phyloP scores from a whole-genome alignment of 169 alveolate genomes.

The Cryptosporidium tyzzeri region DNA sequence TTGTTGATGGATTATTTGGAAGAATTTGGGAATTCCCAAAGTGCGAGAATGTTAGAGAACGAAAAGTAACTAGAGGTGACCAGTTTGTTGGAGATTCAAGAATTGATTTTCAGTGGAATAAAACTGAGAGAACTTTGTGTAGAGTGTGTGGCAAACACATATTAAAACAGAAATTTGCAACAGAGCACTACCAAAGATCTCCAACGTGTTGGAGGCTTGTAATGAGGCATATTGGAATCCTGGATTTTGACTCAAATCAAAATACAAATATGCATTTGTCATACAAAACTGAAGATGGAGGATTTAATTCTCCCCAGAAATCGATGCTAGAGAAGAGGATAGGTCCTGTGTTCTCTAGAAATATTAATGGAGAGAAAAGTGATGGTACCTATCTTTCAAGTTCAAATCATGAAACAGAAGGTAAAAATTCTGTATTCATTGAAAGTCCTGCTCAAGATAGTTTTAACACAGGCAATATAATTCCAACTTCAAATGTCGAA shows the following conservation, averaged over 20 bases:
- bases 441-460: neutral
- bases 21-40: conserved; percentile 82
- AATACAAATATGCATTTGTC: neutral
- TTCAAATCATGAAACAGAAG: neutral
- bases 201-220: conserved; percentile 75
- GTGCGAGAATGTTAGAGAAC: conserved; percentile 79
- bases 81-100: conserved; percentile 82
- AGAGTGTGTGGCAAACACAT: conserved; percentile 82
- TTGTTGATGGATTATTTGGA: conserved; percentile 82
- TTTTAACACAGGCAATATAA: neutral
- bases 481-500: conserved; percentile 71
- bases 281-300: conserved; percentile 2
- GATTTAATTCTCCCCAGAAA: conserved; percentile 5
- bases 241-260: conserved; percentile 41
- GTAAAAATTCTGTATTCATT: neutral
- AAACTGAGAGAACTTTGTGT: conserved; percentile 81
- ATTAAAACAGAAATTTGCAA: conserved; percentile 81
- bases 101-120: conserved; percentile 80
- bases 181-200: conserved; percentile 81
- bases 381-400: neutral
- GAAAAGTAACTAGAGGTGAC: conserved; percentile 83
- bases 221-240: conserved; percentile 72
- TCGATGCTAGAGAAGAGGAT: conserved; percentile 2
- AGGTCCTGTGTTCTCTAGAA: conserved; percentile 4
- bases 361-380: neutral